Conservation (phyloP, 176 grass and related monocot species). For the Saccharum officinarum region DNA sequence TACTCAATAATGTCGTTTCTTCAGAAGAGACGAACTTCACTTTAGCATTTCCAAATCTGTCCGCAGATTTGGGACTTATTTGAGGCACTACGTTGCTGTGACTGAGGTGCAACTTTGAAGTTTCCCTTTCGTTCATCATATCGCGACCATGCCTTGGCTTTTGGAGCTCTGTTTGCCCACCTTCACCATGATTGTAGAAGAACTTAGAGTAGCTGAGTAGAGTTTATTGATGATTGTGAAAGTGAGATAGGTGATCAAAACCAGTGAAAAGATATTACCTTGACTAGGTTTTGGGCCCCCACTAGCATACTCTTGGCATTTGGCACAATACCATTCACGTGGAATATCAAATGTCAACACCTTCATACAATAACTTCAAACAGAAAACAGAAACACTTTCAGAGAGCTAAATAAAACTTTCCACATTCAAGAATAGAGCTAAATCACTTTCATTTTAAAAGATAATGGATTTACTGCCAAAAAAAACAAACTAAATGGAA, state of each 20-base stretch:
- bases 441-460: constrained; percentile 2
- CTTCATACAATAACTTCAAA: constrained; percentile 44
- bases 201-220: background rate
- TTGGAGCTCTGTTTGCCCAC: background rate
- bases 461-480: background rate
- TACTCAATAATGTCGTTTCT: constrained; percentile 29
- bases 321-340: constrained; percentile 29
- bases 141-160: background rate
- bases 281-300: background rate
- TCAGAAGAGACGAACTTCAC: constrained; percentile 41
- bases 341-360: background rate
- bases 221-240: background rate
- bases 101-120: background rate
- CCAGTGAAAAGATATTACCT: background rate
- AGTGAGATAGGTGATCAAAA: background rate
- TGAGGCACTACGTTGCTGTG: background rate
- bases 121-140: background rate
- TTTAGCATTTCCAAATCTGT: constrained; percentile 33
- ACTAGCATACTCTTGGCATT: constrained; percentile 8
- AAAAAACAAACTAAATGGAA: background rate
- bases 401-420: background rate
- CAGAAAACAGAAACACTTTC: background rate
- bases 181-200: background rate
- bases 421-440: background rate
- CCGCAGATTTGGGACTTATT: background rate